phyloP scores from a whole-genome alignment of 2,329 filamentous ascomycete genomes.

The Dactylella cylindrospora region DNA sequence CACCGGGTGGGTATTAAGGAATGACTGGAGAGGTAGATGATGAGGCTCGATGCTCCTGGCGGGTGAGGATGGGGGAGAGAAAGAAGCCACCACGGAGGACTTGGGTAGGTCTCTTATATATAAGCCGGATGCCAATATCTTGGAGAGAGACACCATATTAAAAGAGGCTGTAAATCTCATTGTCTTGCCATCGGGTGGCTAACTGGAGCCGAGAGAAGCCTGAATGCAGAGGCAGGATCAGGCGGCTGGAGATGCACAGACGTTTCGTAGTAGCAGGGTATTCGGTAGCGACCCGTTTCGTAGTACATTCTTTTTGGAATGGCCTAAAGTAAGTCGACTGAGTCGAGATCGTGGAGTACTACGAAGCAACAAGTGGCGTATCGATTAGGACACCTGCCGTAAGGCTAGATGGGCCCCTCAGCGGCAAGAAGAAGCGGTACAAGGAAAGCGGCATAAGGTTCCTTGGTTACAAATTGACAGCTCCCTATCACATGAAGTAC shows the following conservation, averaged over 20 bases:
- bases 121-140: not conserved
- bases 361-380: no score
- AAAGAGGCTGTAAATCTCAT: not conserved
- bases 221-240: not conserved
- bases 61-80: conserved; percentile 19
- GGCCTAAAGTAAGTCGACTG: no score
- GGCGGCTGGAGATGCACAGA: conserved; percentile 13
- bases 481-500: no score
- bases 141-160: not conserved
- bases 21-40: conserved; percentile 4
- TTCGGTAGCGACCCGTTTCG: conserved; percentile 12
- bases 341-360: no score
- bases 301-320: conserved; percentile 3
- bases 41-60: conserved; percentile 23
- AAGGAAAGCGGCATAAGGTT: no score
- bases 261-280: conserved; percentile 11
- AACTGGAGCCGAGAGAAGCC: not conserved
- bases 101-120: not conserved
- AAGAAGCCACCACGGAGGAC: not conserved
- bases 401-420: no score
- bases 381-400: no score
- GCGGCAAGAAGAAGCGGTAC: no score
- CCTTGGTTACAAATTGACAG: no score
- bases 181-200: not conserved
- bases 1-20: conserved; percentile 36